phyloP scores from a whole-genome alignment of 2,329 filamentous ascomycete species.

The Acephala macrosclerotiorum region DNA sequence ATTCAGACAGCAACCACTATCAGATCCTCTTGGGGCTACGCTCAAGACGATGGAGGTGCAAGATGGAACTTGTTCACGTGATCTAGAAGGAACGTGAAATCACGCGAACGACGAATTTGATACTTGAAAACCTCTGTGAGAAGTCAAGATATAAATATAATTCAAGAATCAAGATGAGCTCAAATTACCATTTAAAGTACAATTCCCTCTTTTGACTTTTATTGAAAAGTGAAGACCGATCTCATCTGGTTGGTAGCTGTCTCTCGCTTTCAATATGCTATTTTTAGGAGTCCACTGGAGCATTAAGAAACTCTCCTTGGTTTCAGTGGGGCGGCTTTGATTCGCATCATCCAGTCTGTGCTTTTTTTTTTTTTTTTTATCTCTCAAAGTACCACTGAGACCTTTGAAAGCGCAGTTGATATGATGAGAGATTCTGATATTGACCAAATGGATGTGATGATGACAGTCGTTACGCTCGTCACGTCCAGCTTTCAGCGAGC shows the following conservation, averaged over 20 bases:
- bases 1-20: no score
- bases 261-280: slow-evolving; percentile 22
- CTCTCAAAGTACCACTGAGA: background rate
- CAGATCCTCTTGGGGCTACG: no score
- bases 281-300: background rate
- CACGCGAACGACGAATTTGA: no score
- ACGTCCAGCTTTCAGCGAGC: background rate
- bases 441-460: background rate
- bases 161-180: no score
- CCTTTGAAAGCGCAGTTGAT: background rate
- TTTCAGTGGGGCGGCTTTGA: slow-evolving; percentile 14
- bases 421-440: background rate
- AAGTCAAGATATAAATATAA: no score
- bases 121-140: no score
- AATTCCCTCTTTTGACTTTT: no score
- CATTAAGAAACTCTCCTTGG: background rate
- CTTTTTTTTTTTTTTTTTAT: background rate
- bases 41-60: no score
- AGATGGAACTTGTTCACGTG: no score
- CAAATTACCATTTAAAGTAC: no score
- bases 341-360: slow-evolving; percentile 3
- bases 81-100: no score
- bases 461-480: background rate
- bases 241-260: slow-evolving; percentile 3
- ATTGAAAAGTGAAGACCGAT: background rate